Percentiles rank a stretch among this genome's conserved stretches.
These are phyloP conservation scores for Ganoderma multipileum DNA, from an alignment of 1,284 basidiomycete genomes.

Conservation along the genomic window DNA sequence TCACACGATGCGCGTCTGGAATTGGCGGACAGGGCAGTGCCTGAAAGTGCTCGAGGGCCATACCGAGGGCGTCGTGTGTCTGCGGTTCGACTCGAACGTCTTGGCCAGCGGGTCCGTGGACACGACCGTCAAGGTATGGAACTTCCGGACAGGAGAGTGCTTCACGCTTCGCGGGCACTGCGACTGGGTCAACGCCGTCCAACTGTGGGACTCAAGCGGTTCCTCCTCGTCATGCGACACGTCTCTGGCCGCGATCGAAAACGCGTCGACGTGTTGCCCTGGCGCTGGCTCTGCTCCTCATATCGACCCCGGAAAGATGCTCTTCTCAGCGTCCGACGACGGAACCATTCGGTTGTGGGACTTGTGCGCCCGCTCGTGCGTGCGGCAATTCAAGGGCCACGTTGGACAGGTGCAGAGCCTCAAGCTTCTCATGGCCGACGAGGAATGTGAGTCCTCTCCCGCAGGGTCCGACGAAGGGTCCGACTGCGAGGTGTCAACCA, in stretches of 20 bases:
- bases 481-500: slow-evolving; percentile 22
- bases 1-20: slow-evolving; percentile 94
- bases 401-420: slow-evolving; percentile 96
- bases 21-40: slow-evolving; percentile 95
- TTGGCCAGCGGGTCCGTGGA: slow-evolving; percentile 93
- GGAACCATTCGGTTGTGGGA: slow-evolving; percentile 96
- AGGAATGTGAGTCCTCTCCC: slow-evolving; percentile 28
- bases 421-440: slow-evolving; percentile 62
- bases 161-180: slow-evolving; percentile 93
- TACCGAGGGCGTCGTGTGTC: slow-evolving; percentile 90
- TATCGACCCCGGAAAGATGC: slow-evolving; percentile 87
- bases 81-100: slow-evolving; percentile 93
- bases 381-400: slow-evolving; percentile 89
- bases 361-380: slow-evolving; percentile 80
- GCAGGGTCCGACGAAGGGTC: slow-evolving; percentile 11
- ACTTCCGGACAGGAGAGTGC: slow-evolving; percentile 90
- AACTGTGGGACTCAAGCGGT: slow-evolving; percentile 86
- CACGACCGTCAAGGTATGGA: slow-evolving; percentile 93
- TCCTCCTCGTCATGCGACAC: slow-evolving; percentile 47
- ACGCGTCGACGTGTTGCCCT: slow-evolving; percentile 10
- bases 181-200: slow-evolving; percentile 97
- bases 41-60: slow-evolving; percentile 90
- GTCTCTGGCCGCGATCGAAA: slow-evolving; percentile 45
- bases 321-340: slow-evolving; percentile 97
- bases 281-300: slow-evolving; percentile 39